Evolutionary conservation across 768 basidiomycete genomes (phyloP).

Genomic region (Dendrothele bispora): DNA sequence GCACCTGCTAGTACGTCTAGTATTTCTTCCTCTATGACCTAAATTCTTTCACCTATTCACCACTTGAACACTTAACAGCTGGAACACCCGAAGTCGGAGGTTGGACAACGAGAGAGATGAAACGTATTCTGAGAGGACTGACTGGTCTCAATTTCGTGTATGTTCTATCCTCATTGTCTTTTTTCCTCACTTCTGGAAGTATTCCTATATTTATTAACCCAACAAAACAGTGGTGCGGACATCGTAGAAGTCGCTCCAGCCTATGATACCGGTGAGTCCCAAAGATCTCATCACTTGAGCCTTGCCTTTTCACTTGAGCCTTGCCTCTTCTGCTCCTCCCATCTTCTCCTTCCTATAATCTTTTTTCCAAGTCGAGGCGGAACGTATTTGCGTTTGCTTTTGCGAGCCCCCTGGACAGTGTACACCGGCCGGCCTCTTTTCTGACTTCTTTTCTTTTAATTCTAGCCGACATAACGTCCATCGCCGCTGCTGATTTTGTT

Average conservation of each 20-base stretch:
- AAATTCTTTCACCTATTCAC: neutral
- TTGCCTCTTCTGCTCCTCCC: too few species aligned
- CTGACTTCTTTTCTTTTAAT: too few species aligned
- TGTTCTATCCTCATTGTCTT: conserved; percentile 11
- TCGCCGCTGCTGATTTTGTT: too few species aligned
- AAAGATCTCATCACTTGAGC: too few species aligned
- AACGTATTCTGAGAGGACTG: conserved; percentile 61
- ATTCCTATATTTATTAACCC: neutral
- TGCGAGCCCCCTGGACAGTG: too few species aligned
- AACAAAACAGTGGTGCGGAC: conserved; percentile 48
- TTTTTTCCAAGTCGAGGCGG: too few species aligned
- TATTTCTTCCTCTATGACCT: too few species aligned
- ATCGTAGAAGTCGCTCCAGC: conserved; percentile 55
- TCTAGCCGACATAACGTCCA: too few species aligned
- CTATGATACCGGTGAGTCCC: conserved; percentile 53
- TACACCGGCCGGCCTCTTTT: too few species aligned
- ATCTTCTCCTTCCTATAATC: too few species aligned
- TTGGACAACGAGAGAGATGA: conserved; percentile 65
- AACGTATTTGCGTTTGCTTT: too few species aligned
- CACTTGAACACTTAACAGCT: conserved; percentile 29
- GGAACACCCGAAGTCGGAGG: conserved; percentile 68
- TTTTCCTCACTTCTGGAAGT: neutral
- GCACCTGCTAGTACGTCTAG: conserved; percentile 52
- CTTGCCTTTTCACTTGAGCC: too few species aligned
- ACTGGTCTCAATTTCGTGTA: conserved; percentile 62